Evolutionary conservation across 108 stramenopile genomes (phyloP), one percentile per base, ranked within the genome.

Genomic region (Nitzschia sp.): DNA sequence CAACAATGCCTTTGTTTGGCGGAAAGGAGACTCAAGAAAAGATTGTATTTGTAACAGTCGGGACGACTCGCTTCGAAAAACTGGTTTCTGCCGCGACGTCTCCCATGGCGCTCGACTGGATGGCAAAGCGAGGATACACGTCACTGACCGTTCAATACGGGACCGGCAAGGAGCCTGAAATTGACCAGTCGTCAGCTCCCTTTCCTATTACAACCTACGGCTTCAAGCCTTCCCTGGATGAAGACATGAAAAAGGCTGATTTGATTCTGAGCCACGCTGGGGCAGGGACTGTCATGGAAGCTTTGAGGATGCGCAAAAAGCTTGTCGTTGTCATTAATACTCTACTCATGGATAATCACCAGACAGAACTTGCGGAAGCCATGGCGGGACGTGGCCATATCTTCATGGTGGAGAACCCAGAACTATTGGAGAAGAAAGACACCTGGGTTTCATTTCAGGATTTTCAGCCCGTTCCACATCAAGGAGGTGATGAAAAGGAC

Each of bases 301-400:
- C 72, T 4, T 60, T 94, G 78, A 19, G 67, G 59, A 46, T 74
- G 54, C 36, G 70, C 32, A 77, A 74, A 64, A 70, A 66, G 28
- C 81, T 80, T 59, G 80, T 96, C 13, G 97, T 95, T 3, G 94
- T 96, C 0, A 94, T 96, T 51, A 98, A 98, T 71, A 75, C 81
- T 0, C 54, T 35, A 15, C 83, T 98, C 25, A 98, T 98, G 97
- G 79, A 97, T 85, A 95, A 97, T 84, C 97, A 98, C 70, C 97
- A 98, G 68, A 72, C 81, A 32, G 97, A 98, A 72, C 74, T 98
- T 17, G 97, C 97, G 2, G 68, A 68, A 26, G 96, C 95, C 13
- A 83, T 98, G 79, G 87, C 83, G 31, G 70, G 58, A 47, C 64
- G 89, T 21, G 70, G 64, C 5, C 82, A 92, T 54, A 60, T 95